Percentiles rank a stretch among this genome's conserved stretches.
phyloP scores from a whole-genome alignment of 345 rosid species.

The Salix caprea region DNA sequence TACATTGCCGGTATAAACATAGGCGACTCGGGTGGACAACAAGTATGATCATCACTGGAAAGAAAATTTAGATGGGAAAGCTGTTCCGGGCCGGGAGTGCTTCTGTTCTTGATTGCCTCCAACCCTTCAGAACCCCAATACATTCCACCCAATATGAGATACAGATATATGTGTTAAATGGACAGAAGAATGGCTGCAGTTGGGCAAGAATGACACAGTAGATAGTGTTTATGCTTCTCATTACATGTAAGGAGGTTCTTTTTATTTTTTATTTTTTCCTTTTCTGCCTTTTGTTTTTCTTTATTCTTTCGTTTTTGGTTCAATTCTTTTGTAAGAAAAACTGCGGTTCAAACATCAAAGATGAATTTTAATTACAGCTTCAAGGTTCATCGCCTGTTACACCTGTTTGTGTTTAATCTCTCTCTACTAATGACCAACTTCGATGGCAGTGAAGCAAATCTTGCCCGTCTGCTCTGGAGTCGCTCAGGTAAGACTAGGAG shows the following conservation, averaged over 20 bases:
- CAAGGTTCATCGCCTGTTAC: constrained; percentile 2
- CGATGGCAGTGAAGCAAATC: no score
- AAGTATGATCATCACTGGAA: constrained; percentile 2
- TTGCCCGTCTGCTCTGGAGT: no score
- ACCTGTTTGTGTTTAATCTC: constrained; percentile 3
- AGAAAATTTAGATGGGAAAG: background rate
- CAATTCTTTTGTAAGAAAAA: constrained; percentile 48
- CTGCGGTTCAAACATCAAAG: constrained; percentile 24
- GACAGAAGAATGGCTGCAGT: constrained; percentile 16
- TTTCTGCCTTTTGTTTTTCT: background rate
- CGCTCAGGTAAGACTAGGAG: no score
- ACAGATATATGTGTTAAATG: background rate
- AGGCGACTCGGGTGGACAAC: constrained; percentile 4
- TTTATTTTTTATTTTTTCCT: background rate
- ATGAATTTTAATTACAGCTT: constrained; percentile 27
- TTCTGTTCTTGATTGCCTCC: constrained; percentile 13
- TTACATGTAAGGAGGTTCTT: constrained; percentile 17
- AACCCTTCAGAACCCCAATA: constrained; percentile 8
- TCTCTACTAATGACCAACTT: background rate
- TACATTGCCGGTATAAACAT: background rate
- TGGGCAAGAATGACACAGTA: constrained; percentile 10
- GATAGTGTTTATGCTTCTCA: constrained; percentile 12
- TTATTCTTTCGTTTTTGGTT: constrained; percentile 45
- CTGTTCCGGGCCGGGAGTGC: constrained; percentile 9
- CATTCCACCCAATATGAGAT: constrained; percentile 2